Base-by-base conservation (phyloP, 169 alveolate genomes). In the Prorocentrum cordatum region DNA sequence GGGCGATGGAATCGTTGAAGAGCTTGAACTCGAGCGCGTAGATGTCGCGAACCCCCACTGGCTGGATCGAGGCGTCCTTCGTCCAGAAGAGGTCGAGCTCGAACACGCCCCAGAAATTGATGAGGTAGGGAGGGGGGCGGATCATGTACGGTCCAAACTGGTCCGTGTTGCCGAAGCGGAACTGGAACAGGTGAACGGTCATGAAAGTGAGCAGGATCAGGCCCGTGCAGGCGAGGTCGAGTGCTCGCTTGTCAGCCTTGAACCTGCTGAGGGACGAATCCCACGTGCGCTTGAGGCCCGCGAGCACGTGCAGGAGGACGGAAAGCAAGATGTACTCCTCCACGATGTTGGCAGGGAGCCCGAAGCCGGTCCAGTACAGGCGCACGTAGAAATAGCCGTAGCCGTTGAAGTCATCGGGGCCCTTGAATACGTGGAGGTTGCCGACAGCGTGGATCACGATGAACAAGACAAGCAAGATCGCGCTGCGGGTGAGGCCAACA, bases 391-490 rank as follows among this genome's bases (percentile, higher is more conserved):
- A 77, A 42, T 77, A 77, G 72, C 87, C 87, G 42, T 77, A 77
- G 61, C 87, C 87, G 61, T 77, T 77, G 87, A 77, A 77, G 42
- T 77, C 87, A 77, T 77, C 87, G 0, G 87, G 87, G 22, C 87
- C 92, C 61, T 45, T 54, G 92, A 88, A 88, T 50, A 88, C 73
- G 89, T 88, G 92, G 32, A 88, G 70, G 66, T 88, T 88, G 9
- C 92, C 92, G 29, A 88, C 86, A 0, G 92, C 92, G 31, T 88
- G 92, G 75, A 88, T 66, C 32, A 79, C 87, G 27, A 88, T 79
- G 84, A 88, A 88, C 68, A 88, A 83, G 67, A 88, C 58, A 75
- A 88, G 75, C 75, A 88, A 31, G 67, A 88, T 88, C 39, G 92
- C 92, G 59, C 89, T 72, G 50, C 92, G 92, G 54, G 90, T 88